Evolutionary conservation across 139 green algal genomes (phyloP).

Genomic region (Mesotaenium endlicherianum): DNA sequence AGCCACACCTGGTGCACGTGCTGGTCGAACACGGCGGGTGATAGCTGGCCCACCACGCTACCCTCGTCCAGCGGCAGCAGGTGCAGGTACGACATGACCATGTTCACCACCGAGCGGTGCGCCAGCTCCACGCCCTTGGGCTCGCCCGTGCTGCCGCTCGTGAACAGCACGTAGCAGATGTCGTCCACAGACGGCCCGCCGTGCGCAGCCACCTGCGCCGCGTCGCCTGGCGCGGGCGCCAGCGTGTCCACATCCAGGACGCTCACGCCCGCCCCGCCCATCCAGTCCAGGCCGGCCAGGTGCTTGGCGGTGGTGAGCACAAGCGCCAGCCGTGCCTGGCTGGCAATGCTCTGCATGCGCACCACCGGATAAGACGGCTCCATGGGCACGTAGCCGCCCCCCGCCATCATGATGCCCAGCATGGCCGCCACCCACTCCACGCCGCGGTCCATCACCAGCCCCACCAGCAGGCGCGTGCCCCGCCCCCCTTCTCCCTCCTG

Average conservation of each 20-base stretch:
- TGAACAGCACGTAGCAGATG: constrained; percentile 14
- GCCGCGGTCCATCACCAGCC: not conserved
- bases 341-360: not conserved
- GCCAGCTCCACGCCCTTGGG: constrained; percentile 9
- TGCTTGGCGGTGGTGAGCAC: not conserved
- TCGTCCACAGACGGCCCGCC: not conserved
- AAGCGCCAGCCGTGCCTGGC: not conserved
- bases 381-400: not conserved
- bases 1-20: not conserved
- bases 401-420: not conserved
- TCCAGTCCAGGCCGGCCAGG: not conserved
- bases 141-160: constrained; percentile 3
- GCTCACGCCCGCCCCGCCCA: not conserved
- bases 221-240: not conserved
- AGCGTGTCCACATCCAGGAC: not conserved
- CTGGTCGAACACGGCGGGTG: not conserved
- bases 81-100: not conserved
- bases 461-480: not conserved
- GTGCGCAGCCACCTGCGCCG: not conserved
- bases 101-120: not conserved
- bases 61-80: not conserved
- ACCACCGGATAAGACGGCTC: not conserved
- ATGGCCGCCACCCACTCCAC: not conserved
- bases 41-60: not conserved
- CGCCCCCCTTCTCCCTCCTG: too few relatives aligned